A percentile compares a stretch with the other conserved stretches of the same genome.
These are phyloP conservation scores for Podaxis pistillaris DNA, from an alignment of 768 basidiomycete genomes.

Conservation along the genomic window DNA sequence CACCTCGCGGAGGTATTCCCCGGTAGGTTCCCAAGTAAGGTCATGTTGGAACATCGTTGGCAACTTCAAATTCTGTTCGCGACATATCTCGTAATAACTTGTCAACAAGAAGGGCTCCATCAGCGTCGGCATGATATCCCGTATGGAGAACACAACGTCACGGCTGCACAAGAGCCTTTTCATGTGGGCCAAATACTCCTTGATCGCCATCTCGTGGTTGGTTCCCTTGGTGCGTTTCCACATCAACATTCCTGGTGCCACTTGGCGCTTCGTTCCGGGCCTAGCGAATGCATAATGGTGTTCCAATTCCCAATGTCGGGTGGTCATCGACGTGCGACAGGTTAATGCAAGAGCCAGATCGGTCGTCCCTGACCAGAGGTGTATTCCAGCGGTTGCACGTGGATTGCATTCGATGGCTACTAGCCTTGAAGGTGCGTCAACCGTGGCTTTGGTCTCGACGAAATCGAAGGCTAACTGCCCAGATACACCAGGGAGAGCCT, in stretches of 20 bases:
- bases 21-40: conserved; percentile 20
- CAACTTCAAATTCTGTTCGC: conserved; percentile 19
- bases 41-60: conserved; percentile 24
- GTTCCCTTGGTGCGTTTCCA: conserved; percentile 15
- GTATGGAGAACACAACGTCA: conserved; percentile 19
- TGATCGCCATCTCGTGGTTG: conserved; percentile 5
- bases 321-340: conserved; percentile 10
- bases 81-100: conserved; percentile 22
- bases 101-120: conserved; percentile 24
- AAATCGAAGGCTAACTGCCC: conserved; percentile 22
- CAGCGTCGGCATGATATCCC: conserved; percentile 20
- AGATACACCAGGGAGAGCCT: conserved; percentile 14
- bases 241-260: conserved; percentile 22
- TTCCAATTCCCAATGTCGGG: neutral
- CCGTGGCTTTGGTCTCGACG: conserved; percentile 8
- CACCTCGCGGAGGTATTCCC: conserved; percentile 15
- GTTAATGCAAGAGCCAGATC: conserved; percentile 18
- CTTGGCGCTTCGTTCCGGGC: conserved; percentile 16
- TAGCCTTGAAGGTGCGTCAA: conserved; percentile 4
- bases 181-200: conserved; percentile 21
- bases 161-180: conserved; percentile 17
- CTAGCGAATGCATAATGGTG: conserved; percentile 4
- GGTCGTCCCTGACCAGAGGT: conserved; percentile 20
- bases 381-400: conserved; percentile 19
- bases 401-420: conserved; percentile 23